Conservation (phyloP, 2,329 filamentous ascomycete species). For the Aureobasidium melanogenum region DNA sequence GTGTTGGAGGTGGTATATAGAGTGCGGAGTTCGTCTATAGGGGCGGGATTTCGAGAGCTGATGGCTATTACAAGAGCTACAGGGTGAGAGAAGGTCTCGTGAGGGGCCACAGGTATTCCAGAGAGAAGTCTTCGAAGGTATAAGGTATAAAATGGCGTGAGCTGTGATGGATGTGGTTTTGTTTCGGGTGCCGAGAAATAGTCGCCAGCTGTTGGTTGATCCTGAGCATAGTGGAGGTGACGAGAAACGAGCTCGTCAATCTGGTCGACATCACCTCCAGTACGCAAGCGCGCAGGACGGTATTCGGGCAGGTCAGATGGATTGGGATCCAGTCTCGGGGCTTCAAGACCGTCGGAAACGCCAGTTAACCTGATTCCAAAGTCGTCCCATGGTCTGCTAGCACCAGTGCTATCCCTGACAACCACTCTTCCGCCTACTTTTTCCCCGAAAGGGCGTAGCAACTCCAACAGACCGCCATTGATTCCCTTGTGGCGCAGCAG, state of each 20-base stretch:
- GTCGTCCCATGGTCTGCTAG: conserved; percentile 76
- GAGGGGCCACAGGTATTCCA: conserved; percentile 64
- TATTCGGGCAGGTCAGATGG: conserved; percentile 23
- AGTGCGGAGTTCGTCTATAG: conserved; percentile 77
- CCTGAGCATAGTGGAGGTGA: conserved; percentile 68
- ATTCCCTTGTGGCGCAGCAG: conserved; percentile 79
- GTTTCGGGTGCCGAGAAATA: conserved; percentile 33
- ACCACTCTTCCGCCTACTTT: conserved; percentile 78
- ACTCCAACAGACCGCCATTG: conserved; percentile 67
- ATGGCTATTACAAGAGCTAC: conserved; percentile 93
- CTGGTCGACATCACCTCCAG: conserved; percentile 50
- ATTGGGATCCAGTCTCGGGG: conserved; percentile 24
- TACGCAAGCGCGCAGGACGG: conserved; percentile 31
- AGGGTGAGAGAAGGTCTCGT: conserved; percentile 91
- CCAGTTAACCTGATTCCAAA: conserved; percentile 80
- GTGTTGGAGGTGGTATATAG: conserved; percentile 79
- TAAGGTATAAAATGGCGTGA: conserved; percentile 60
- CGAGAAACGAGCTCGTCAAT: conserved; percentile 74
- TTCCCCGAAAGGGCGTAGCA: conserved; percentile 87
- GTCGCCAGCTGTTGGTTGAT: conserved; percentile 31
- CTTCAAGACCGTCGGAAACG: conserved; percentile 48
- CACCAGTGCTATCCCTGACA: conserved; percentile 80
- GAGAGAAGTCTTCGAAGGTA: conserved; percentile 80
- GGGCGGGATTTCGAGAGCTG: conserved; percentile 73
- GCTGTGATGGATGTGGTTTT: conserved; percentile 18